These are phyloP conservation scores for Aspergillus ochraceoroseus DNA, from an alignment of 2,329 filamentous ascomycete genomes.

Conservation along the genomic window DNA sequence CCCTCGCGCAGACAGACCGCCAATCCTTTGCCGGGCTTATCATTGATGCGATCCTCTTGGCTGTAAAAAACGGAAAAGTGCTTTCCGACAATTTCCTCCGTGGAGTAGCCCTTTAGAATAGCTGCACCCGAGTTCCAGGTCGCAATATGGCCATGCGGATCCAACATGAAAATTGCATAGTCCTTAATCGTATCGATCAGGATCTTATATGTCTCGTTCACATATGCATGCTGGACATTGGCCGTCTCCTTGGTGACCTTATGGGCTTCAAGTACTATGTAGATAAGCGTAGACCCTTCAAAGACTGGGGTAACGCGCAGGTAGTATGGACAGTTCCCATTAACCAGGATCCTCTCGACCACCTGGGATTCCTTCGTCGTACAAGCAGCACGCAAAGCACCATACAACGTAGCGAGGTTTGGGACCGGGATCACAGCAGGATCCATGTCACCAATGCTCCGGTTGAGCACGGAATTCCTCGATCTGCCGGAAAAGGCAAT, in stretches of 20 bases:
- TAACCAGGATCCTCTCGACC: slow-evolving; percentile 28
- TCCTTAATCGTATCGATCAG: slow-evolving; percentile 58
- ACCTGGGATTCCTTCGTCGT: slow-evolving; percentile 34
- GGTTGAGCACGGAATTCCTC: slow-evolving; percentile 36
- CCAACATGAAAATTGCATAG: slow-evolving; percentile 60
- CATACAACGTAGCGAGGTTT: slow-evolving; percentile 34
- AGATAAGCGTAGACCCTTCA: slow-evolving; percentile 38
- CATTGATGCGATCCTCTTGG: slow-evolving; percentile 46
- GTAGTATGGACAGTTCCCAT: slow-evolving; percentile 18
- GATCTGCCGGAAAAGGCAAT: slow-evolving; percentile 31
- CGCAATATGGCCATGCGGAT: slow-evolving; percentile 51
- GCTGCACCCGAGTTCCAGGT: slow-evolving; percentile 57
- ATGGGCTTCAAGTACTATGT: slow-evolving; percentile 43
- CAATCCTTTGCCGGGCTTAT: slow-evolving; percentile 52
- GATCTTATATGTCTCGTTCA: slow-evolving; percentile 56
- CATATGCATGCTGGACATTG: slow-evolving; percentile 44
- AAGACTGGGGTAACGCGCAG: slow-evolving; percentile 45
- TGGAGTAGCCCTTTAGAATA: slow-evolving; percentile 53
- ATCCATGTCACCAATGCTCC: slow-evolving; percentile 40
- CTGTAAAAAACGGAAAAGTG: slow-evolving; percentile 58
- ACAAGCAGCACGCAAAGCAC: slow-evolving; percentile 38
- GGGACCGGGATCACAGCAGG: slow-evolving; percentile 33
- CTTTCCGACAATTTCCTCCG: slow-evolving; percentile 53
- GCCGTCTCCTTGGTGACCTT: slow-evolving; percentile 33
- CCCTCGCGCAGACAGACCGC: slow-evolving; percentile 52